Evolutionary conservation across 2,329 filamentous ascomycete genomes (phyloP), one percentile per base, ranked within the genome.

Genomic region (Grosmannia huntii): DNA sequence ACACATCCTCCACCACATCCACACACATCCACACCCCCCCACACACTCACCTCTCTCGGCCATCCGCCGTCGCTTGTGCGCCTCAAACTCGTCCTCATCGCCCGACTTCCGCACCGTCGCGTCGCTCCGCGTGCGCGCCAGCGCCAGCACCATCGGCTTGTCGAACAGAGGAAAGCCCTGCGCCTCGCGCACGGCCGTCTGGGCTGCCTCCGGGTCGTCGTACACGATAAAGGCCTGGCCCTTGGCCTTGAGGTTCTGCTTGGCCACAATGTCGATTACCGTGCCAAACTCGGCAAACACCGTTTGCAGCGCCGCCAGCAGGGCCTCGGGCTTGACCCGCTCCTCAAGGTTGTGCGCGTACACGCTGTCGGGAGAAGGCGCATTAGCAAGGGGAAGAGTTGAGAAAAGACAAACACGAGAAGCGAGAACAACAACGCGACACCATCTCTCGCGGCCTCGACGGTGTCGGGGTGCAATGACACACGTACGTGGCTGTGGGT

Each of bases 211-310:
- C n/a, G 86, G 76, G 61, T 77, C 81, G 65, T 95, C 90, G 69
- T 90, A 97, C 52, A 97, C 90, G 55, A 99, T 75, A 69, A 99
- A 99, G 0, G 94, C 94, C 73, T 99, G 94, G 14, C 94, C 94
- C 70, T 95, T 96, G 50, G 90, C 89, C 70, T 89, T 91, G 33
- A 97, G 73, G 70, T 95, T 96, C 63, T 83, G 89, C 64, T 84
- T 81, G 56, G 79, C 76, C 62, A 90, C 83, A 59, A 87, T 82
- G 62, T 90, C 85, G 53, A 96, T 77, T 54, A 89, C 83, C 60
- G 83, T 81, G 61, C 94, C 94, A 72, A 94, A 96, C 71, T 95
- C 89, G 62, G 84, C 84, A 74, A 97, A 97, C 66, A 97, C 79
- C 62, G 85, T 83, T 25, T 73, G 75, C 19, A 99, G 79, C 0